phyloP scores from a whole-genome alignment of 805 yeast genomes.

The Candida sakaeoensis region DNA sequence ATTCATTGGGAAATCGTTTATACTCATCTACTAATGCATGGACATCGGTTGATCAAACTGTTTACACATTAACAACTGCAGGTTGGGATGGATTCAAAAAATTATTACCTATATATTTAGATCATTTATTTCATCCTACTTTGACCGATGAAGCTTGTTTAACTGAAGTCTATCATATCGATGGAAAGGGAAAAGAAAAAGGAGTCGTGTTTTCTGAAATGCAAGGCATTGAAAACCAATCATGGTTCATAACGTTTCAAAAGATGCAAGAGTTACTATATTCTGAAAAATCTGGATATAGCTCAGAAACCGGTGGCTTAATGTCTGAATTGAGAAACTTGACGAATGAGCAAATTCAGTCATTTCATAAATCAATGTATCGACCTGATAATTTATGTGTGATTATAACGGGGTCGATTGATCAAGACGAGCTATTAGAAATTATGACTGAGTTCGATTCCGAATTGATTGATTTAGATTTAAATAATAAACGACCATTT shows the following conservation, averaged over 20 bases:
- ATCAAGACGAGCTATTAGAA: slow-evolving; percentile 64
- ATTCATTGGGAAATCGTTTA: slow-evolving; percentile 77
- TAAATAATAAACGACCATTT: slow-evolving; percentile 64
- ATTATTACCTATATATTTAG: slow-evolving; percentile 83
- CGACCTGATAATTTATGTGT: slow-evolving; percentile 82
- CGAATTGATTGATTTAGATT: slow-evolving; percentile 43
- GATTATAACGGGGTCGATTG: slow-evolving; percentile 81
- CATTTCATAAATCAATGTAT: slow-evolving; percentile 70
- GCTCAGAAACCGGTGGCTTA: slow-evolving; percentile 92
- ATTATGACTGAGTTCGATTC: slow-evolving; percentile 61
- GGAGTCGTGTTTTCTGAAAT: slow-evolving; percentile 97
- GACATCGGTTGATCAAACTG: slow-evolving; percentile 96
- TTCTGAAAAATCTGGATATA: slow-evolving; percentile 66
- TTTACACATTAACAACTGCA: slow-evolving; percentile 84
- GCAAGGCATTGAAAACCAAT: slow-evolving; percentile 86
- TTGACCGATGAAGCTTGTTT: slow-evolving; percentile 85
- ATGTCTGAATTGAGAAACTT: slow-evolving; percentile 71
- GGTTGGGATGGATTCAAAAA: slow-evolving; percentile 94
- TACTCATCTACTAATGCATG: slow-evolving; percentile 92
- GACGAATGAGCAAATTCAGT: slow-evolving; percentile 67
- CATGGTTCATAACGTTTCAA: slow-evolving; percentile 62
- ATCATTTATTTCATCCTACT: slow-evolving; percentile 81
- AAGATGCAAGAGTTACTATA: slow-evolving; percentile 58
- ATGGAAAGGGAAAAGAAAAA: slow-evolving; percentile 84
- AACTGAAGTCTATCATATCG: slow-evolving; percentile 94